Conservation (phyloP, 169 alveolate genomes). For the Cardiosporidium cionae region DNA sequence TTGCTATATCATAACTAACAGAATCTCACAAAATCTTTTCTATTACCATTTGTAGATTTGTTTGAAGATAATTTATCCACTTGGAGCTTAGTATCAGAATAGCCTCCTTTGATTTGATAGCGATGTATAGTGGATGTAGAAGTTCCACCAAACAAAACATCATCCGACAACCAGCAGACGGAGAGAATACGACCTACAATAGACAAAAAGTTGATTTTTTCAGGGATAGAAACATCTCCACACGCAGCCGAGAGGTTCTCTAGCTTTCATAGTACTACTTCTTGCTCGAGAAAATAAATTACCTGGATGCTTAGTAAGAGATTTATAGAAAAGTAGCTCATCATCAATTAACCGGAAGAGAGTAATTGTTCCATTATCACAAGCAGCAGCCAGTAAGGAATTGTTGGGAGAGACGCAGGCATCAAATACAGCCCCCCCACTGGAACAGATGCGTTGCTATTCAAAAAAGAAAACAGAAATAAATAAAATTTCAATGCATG, state of each 20-base stretch:
- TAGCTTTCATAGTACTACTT: too few species aligned
- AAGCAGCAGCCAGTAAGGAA: neutral
- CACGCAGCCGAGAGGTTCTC: neutral
- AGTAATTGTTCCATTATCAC: neutral
- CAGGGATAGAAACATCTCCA: neutral
- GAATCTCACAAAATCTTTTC: too few species aligned
- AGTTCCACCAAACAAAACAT: neutral
- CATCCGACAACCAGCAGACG: neutral
- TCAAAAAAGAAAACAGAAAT: too few species aligned
- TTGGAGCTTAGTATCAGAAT: neutral
- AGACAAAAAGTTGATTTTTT: too few species aligned
- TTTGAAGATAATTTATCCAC: neutral
- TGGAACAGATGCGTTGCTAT: too few species aligned
- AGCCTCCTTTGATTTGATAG: neutral
- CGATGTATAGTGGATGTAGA: neutral
- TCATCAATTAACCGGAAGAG: neutral
- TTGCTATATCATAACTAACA: too few species aligned
- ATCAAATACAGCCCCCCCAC: neutral
- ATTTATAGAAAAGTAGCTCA: neutral
- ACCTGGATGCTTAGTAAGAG: neutral
- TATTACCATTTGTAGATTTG: neutral
- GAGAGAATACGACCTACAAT: neutral
- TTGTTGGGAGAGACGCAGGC: neutral
- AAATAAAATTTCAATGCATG: too few species aligned
- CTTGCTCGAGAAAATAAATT: too few species aligned